Conservation (phyloP, 768 basidiomycete genomes). For the Cantharellus anzutake region DNA sequence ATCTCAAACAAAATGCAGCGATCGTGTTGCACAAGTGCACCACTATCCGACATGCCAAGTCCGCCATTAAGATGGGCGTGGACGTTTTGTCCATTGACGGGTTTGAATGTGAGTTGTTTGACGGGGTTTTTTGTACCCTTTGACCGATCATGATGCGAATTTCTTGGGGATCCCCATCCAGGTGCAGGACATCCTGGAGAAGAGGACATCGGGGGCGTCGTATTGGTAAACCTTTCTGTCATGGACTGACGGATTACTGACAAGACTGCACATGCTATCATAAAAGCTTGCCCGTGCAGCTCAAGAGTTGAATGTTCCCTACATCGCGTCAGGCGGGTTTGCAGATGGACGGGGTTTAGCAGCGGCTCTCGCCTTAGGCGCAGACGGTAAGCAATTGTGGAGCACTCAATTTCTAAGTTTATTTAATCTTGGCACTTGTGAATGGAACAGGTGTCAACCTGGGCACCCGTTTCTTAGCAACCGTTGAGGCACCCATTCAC, state of each 20-base stretch:
- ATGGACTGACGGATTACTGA: neutral
- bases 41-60: constrained; percentile 66
- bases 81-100: constrained; percentile 81
- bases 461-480: constrained; percentile 88
- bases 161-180: constrained; percentile 14
- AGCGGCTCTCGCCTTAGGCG: constrained; percentile 64
- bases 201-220: constrained; percentile 76
- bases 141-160: too few species aligned
- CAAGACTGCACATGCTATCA: neutral
- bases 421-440: neutral
- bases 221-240: constrained; percentile 34
- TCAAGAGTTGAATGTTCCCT: constrained; percentile 66
- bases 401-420: too few species aligned
- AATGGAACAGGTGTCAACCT: constrained; percentile 46
- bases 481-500: constrained; percentile 74
- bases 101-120: constrained; percentile 49
- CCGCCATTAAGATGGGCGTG: constrained; percentile 60
- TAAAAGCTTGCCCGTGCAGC: constrained; percentile 71
- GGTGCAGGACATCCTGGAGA: constrained; percentile 92
- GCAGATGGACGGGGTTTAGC: constrained; percentile 74
- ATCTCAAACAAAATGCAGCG: constrained; percentile 55
- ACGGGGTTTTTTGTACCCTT: neutral
- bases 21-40: constrained; percentile 86
- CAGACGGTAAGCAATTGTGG: constrained; percentile 32
- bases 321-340: constrained; percentile 80